phyloP scores from a whole-genome alignment of 805 yeast genomes.

The Debaryomyces prosopidis region DNA sequence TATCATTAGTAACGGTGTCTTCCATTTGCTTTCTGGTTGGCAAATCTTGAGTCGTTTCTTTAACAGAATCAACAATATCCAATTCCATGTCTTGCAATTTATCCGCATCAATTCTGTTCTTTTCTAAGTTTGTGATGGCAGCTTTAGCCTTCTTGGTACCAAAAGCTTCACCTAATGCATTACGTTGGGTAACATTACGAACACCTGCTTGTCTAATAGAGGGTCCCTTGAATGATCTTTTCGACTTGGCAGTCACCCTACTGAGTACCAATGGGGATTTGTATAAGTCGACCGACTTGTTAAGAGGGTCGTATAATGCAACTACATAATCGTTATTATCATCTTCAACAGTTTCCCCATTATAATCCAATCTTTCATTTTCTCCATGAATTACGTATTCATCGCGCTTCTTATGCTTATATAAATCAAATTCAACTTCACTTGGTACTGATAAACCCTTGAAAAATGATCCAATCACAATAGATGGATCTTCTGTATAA shows the following conservation, averaged over 20 bases:
- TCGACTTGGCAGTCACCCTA: constrained; percentile 61
- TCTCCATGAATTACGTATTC: constrained; percentile 73
- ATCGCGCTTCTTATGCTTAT: constrained; percentile 45
- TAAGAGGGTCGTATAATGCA: constrained; percentile 75
- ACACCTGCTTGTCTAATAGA: constrained; percentile 56
- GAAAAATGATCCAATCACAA: constrained; percentile 72
- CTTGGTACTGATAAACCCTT: constrained; percentile 70
- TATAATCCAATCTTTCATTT: constrained; percentile 68
- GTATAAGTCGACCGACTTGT: constrained; percentile 62
- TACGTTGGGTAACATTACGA: constrained; percentile 62
- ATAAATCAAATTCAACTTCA: constrained; percentile 62
- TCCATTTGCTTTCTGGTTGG: constrained; percentile 71
- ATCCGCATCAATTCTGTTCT: constrained; percentile 85
- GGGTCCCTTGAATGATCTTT: constrained; percentile 61
- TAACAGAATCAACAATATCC: constrained; percentile 81
- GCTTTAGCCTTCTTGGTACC: constrained; percentile 97
- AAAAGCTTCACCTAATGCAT: constrained; percentile 88
- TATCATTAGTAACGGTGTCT: constrained; percentile 56
- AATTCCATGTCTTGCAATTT: constrained; percentile 70
- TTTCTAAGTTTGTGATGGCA: constrained; percentile 76
- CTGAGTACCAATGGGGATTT: constrained; percentile 63
- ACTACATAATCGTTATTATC: constrained; percentile 57
- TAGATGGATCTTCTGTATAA: constrained; percentile 44
- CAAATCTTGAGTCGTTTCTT: constrained; percentile 63
- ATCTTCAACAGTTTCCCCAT: constrained; percentile 47